These are phyloP conservation scores for Pugionium dolabratum DNA, from an alignment of 345 rosid genomes.

Conservation along the genomic window DNA sequence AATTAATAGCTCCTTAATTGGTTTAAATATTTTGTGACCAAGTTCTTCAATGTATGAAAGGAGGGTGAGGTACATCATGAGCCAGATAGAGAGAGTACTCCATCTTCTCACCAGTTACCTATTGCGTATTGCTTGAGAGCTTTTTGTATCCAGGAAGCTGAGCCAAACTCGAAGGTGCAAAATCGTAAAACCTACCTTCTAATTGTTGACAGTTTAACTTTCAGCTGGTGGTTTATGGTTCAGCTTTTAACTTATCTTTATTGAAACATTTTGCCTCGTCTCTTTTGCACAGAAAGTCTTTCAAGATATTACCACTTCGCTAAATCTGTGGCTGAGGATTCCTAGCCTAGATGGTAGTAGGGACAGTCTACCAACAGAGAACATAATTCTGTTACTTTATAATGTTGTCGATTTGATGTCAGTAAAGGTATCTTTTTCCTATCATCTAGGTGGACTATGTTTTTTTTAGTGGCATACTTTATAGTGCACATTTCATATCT, in stretches of 20 bases:
- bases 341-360: constrained; percentile 39
- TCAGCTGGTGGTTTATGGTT: constrained; percentile 27
- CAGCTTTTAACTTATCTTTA: constrained; percentile 19
- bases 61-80: constrained; percentile 34
- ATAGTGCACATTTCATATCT: constrained; percentile 7
- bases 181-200: constrained; percentile 43
- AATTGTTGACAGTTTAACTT: constrained; percentile 18
- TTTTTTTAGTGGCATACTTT: constrained; percentile 15
- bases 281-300: constrained; percentile 53
- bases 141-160: constrained; percentile 66
- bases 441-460: constrained; percentile 23
- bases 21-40: constrained; percentile 25
- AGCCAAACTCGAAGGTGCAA: constrained; percentile 80
- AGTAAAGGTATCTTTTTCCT: constrained; percentile 57
- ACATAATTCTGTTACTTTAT: constrained; percentile 55
- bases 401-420: constrained; percentile 68
- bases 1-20: constrained; percentile 3
- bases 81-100: constrained; percentile 32
- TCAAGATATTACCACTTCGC: constrained; percentile 60
- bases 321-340: constrained; percentile 60
- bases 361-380: constrained; percentile 42
- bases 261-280: constrained; percentile 30
- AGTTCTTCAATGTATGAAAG: constrained; percentile 41
- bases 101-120: constrained; percentile 55
- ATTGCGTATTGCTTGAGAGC: constrained; percentile 74